phyloP scores from a whole-genome alignment of 116 monocot species.

The Iris pallida region DNA sequence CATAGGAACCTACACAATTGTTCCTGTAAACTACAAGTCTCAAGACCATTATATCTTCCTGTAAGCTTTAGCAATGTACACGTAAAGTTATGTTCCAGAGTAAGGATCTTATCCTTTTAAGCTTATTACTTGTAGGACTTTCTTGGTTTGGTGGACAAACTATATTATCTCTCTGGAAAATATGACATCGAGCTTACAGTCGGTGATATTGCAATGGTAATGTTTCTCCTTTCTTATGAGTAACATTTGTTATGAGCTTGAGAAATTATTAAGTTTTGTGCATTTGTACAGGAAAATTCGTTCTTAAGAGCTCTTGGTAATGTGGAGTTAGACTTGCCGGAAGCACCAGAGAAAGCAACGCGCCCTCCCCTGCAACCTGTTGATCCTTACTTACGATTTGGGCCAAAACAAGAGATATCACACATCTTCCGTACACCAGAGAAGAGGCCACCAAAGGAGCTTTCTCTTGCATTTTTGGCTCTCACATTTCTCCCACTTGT shows the following conservation, averaged over 20 bases:
- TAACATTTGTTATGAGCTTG: not conserved
- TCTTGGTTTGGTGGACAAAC: conserved; percentile 84
- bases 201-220: conserved; percentile 94
- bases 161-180: conserved; percentile 91
- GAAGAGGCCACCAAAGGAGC: conserved; percentile 79
- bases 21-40: no score
- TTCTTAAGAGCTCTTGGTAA: conserved; percentile 56
- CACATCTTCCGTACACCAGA: conserved; percentile 88
- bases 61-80: not conserved
- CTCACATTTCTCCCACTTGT: conserved; percentile 62
- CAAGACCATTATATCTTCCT: not conserved
- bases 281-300: conserved; percentile 74
- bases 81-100: not conserved
- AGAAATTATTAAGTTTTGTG: conserved; percentile 2
- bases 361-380: conserved; percentile 56
- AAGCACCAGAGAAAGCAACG: conserved; percentile 82
- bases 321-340: conserved; percentile 78
- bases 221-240: not conserved
- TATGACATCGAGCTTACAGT: conserved; percentile 81
- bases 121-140: conserved; percentile 57
- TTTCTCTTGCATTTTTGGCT: conserved; percentile 66
- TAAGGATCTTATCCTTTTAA: not conserved
- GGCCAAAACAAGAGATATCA: conserved; percentile 75
- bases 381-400: conserved; percentile 65
- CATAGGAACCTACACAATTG: no score